These are phyloP conservation scores for Maudiozyma saulgeensis DNA, from an alignment of 805 yeast genomes.

Conservation along the genomic window DNA sequence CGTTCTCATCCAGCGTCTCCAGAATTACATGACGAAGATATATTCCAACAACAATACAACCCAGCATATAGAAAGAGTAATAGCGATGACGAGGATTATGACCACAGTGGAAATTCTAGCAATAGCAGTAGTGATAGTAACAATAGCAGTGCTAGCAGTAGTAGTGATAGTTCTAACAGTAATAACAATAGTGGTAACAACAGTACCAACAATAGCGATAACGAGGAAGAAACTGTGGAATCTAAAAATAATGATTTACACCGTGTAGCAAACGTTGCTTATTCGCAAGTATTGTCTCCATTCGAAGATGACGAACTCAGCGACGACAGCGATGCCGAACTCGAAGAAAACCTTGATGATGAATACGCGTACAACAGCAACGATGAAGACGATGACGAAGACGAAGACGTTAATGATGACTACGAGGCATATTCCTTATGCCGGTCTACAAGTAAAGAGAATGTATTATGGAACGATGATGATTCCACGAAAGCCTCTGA, in stretches of 20 bases:
- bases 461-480: constrained; percentile 23
- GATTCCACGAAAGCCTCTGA: constrained; percentile 4
- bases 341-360: constrained; percentile 9
- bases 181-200: neutral
- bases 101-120: neutral
- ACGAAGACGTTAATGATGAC: constrained; percentile 20
- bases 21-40: constrained; percentile 15
- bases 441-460: constrained; percentile 27
- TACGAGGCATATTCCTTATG: constrained; percentile 26
- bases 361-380: constrained; percentile 6
- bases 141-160: neutral
- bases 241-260: neutral
- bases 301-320: constrained; percentile 11
- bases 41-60: constrained; percentile 38
- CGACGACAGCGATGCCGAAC: constrained; percentile 10
- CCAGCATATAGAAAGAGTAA: constrained; percentile 11
- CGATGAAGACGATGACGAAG: constrained; percentile 10
- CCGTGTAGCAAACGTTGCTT: constrained; percentile 10
- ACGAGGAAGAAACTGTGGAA: neutral
- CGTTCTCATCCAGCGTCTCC: constrained; percentile 11
- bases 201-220: neutral
- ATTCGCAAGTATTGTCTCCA: constrained; percentile 11
- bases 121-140: neutral
- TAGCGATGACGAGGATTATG: constrained; percentile 34
- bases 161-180: neutral